Evolutionary conservation across 495 filamentous ascomycete species (phyloP), one percentile per base, ranked within the genome.

Genomic region (Xylaria curta): DNA sequence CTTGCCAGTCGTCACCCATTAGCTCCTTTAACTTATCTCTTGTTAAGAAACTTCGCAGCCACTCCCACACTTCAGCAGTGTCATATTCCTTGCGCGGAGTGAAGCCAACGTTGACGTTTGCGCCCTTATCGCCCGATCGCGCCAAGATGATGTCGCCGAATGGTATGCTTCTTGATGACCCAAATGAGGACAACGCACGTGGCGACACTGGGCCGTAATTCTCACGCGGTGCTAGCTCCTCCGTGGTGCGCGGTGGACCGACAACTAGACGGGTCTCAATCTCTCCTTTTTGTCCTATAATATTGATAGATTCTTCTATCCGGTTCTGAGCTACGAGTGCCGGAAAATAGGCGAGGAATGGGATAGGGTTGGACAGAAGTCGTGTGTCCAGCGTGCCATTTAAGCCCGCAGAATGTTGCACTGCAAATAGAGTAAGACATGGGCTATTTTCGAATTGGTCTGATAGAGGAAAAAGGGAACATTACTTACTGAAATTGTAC

Each of bases 21-120:
- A 87, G 74, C 24, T 82, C 72, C 8, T 73, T 78, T 2, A 81
- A 75, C 40, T 74, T 84, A 0, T 78, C 46, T 3, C 76, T 79
- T 17, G 85, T 84, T 58, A 89, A 78, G 38, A 85, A 64, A 3
- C 77, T 75, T n/a, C 84, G 79, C 28, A 89, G 74, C 87, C 87
- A 89, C 28, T 82, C 78, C 68, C 83, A 88, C 58, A 87, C 84
- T 12, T 83, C 69, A 6, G 26, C 36, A 26, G 44, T 66, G 61
- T 71, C 69, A 26, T 66, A 60, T n/a, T n/a, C 51, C 62, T 59
- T 66, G 26, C 69, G 69, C 19, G 69, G 51, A 9, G 69, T 72
- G 76, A 89, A 84, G 7, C 88, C 86, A 64, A 84, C 82, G 70
- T 89, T 89, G 7, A 84, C 82, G 74, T 90, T 84, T 9, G 82